These are phyloP conservation scores for Leucocoprinus leucothites DNA, from an alignment of 768 basidiomycete genomes.

Conservation along the genomic window DNA sequence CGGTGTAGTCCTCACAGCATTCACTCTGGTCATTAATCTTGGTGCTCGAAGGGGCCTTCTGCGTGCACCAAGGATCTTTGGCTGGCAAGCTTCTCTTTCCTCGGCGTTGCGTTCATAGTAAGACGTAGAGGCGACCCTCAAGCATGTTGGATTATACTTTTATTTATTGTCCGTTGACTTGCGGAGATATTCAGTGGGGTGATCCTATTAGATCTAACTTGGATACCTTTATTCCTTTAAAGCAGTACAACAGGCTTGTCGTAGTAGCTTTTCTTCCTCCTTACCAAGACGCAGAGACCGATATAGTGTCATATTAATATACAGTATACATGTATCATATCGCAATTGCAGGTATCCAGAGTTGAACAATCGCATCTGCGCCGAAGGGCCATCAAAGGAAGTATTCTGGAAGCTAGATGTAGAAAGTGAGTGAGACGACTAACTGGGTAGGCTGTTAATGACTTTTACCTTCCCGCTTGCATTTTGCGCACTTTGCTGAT, in stretches of 20 bases:
- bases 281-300: not conserved
- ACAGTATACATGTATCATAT: conserved; percentile 1
- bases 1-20: conserved; percentile 28
- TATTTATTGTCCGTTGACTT: not conserved
- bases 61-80: conserved; percentile 15
- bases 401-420: conserved; percentile 71
- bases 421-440: conserved; percentile 11
- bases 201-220: too few relatives aligned
- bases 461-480: conserved; percentile 63
- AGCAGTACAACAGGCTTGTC: too few relatives aligned
- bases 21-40: conserved; percentile 25
- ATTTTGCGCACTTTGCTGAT: conserved; percentile 71
- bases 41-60: conserved; percentile 18
- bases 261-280: too few relatives aligned
- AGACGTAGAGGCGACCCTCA: not conserved
- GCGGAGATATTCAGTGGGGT: not conserved
- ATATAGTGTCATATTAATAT: conserved; percentile 1
- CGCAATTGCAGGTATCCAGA: conserved; percentile 7
- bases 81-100: conserved; percentile 5
- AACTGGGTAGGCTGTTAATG: conserved; percentile 12
- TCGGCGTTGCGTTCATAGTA: not conserved
- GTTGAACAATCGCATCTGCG: not conserved
- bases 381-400: conserved; percentile 43
- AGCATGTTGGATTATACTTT: not conserved
- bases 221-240: too few relatives aligned